phyloP scores from a whole-genome alignment of 495 filamentous ascomycete genomes.

The Daldinia grandis region DNA sequence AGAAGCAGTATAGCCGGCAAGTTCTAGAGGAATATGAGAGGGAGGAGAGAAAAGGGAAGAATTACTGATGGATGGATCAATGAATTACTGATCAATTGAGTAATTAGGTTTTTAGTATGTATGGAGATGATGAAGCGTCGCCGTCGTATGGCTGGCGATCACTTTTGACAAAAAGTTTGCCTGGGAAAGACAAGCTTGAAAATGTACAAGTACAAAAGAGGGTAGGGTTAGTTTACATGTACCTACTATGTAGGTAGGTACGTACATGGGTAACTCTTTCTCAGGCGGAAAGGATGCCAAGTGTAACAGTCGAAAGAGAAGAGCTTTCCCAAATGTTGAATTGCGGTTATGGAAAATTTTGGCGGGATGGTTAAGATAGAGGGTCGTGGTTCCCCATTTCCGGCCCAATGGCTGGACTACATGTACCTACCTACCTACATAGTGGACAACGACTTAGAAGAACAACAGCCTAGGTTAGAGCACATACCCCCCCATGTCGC shows the following conservation, averaged over 20 bases:
- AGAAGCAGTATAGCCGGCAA: slow-evolving; percentile 4
- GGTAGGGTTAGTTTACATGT: slow-evolving; percentile 14
- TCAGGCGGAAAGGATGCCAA: slow-evolving; percentile 8
- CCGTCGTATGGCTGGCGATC: slow-evolving; percentile 33
- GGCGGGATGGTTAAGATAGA: slow-evolving; percentile 29
- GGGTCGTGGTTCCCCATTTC: slow-evolving; percentile 31
- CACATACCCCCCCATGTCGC: slow-evolving; percentile 14
- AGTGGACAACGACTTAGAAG: background rate
- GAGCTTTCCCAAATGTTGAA: slow-evolving; percentile 51
- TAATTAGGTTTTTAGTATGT: slow-evolving; percentile 22
- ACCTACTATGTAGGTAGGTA: slow-evolving; percentile 9
- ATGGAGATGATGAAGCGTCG: slow-evolving; percentile 20
- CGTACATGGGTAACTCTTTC: slow-evolving; percentile 15
- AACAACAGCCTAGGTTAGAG: slow-evolving; percentile 18
- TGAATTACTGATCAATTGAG: slow-evolving; percentile 18
- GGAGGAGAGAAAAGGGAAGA: slow-evolving; percentile 2
- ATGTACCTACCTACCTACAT: slow-evolving; percentile 4
- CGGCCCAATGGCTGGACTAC: slow-evolving; percentile 37
- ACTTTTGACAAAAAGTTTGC: slow-evolving; percentile 25
- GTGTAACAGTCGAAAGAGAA: slow-evolving; percentile 20
- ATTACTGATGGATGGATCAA: slow-evolving; percentile 19
- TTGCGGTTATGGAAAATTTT: slow-evolving; percentile 38
- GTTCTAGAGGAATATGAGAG: background rate
- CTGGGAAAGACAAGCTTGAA: slow-evolving; percentile 1
- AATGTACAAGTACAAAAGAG: slow-evolving; percentile 24